These are phyloP conservation scores for Pseudogymnoascus sp. DNA, from an alignment of 2,329 filamentous ascomycete genomes.

Conservation along the genomic window DNA sequence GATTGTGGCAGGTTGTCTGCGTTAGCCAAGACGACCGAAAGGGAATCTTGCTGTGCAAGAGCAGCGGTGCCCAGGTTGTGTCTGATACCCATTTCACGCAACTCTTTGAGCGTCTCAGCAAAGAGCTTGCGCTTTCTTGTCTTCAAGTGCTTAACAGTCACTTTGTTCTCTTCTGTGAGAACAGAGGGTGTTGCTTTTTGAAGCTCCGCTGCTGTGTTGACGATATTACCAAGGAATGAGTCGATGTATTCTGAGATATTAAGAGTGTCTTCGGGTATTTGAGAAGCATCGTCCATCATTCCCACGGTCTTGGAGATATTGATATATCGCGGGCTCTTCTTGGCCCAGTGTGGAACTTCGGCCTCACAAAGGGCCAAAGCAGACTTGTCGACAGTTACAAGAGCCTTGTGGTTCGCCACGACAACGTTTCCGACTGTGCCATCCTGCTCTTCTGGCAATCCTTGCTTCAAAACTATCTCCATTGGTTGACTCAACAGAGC, in stretches of 20 bases:
- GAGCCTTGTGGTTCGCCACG: not conserved
- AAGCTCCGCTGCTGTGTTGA: constrained; percentile 60
- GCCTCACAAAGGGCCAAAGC: constrained; percentile 22
- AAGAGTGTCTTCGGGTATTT: constrained; percentile 41
- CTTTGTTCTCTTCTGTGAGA: constrained; percentile 82
- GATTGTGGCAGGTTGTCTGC: constrained; percentile 32
- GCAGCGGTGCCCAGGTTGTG: constrained; percentile 69
- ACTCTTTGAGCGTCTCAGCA: constrained; percentile 72
- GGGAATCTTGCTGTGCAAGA: constrained; percentile 63
- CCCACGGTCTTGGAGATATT: constrained; percentile 60
- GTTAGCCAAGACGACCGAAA: constrained; percentile 59
- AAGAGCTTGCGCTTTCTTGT: constrained; percentile 82
- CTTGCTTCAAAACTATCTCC: constrained; percentile 51
- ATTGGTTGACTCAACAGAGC: constrained; percentile 68
- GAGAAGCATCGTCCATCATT: constrained; percentile 62
- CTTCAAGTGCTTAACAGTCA: constrained; percentile 79
- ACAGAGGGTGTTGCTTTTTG: constrained; percentile 72
- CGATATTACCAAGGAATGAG: constrained; percentile 59
- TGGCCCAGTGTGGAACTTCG: constrained; percentile 31
- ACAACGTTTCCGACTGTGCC: constrained; percentile 6
- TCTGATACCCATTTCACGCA: constrained; percentile 83
- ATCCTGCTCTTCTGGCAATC: constrained; percentile 41
- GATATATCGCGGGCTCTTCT: constrained; percentile 55
- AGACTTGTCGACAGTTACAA: constrained; percentile 20
- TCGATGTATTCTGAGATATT: constrained; percentile 53